A percentile compares a stretch with the other conserved stretches of the same genome.
phyloP scores from a whole-genome alignment of 805 yeast species.

The Pichia thaimueangensis region DNA sequence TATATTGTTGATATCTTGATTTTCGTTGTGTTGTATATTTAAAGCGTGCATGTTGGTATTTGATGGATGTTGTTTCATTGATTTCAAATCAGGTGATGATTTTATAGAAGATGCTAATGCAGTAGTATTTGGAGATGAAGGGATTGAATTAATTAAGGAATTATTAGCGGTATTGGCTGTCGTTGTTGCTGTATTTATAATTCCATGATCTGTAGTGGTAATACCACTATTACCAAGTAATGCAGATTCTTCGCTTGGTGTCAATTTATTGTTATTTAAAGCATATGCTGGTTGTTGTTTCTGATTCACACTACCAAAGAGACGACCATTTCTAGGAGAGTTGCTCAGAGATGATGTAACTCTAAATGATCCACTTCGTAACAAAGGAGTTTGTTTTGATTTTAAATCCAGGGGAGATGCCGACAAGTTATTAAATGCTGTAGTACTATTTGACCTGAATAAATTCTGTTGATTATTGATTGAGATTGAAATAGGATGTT shows the following conservation, averaged over 20 bases:
- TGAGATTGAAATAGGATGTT: slow-evolving; percentile 14
- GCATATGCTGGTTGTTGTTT: neutral
- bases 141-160: neutral
- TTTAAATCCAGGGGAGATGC: slow-evolving; percentile 24
- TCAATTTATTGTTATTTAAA: too few relatives aligned
- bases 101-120: neutral
- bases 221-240: neutral
- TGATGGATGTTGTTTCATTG: neutral
- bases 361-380: slow-evolving; percentile 21
- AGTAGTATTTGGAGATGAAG: slow-evolving; percentile 3
- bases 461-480: slow-evolving; percentile 10
- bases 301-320: slow-evolving; percentile 10
- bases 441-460: slow-evolving; percentile 6
- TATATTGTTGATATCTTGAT: neutral
- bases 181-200: neutral
- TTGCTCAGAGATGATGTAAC: slow-evolving; percentile 22
- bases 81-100: neutral
- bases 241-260: slow-evolving; percentile 4
- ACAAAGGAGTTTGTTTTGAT: slow-evolving; percentile 18
- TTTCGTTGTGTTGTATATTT: too few relatives aligned
- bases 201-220: neutral
- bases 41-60: neutral
- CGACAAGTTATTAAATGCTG: neutral
- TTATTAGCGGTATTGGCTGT: neutral
- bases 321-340: slow-evolving; percentile 20